Evolutionary conservation across 176 grass and related monocot genomes (phyloP), one percentile per base, ranked within the genome.

Genomic region (Eleusine indica): DNA sequence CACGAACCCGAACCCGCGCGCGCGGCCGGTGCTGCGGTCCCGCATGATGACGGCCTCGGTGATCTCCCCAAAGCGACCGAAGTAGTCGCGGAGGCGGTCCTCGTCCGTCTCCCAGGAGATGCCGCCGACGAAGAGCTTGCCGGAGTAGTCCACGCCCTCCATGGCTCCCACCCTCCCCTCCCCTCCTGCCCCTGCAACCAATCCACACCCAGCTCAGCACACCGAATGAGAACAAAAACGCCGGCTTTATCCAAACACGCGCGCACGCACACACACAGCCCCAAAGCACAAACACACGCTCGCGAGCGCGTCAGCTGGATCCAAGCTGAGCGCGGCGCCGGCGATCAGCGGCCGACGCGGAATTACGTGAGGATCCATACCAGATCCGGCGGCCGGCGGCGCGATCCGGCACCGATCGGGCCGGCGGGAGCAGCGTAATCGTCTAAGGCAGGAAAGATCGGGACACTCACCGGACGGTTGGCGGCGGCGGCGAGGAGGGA

Each of bases 81-180:
- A 98, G 83, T 98, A 95, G n/a, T 91, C 91, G 18, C 88, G 89
- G 60, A 98, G 92, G 54, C 92, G 86, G 12, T 90, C 92, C 84
- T 98, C 92, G 56, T 93, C 92, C 18, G 92, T 98, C 70, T 98
- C 92, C 95, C 95, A 95, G 3, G 95, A 98, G 88, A 98, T 98
- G 40, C 95, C 95, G 47, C 95, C 91, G 54, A 98, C 82, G 76
- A 98, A 98, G 68, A 98, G 91, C 91, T 95, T 98, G 39, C 92
- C 91, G 77, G 86, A 88, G 88, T 93, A 80, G 77, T 68, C 63
- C 1, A 29, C 92, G 18, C 82, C 58, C 89, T 93, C 92, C 95
- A 98, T 98, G 56, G 62, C 71, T n/a, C 73, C 44, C 80, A 51
- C 84, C 43, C 75, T 82, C 72, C 77, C 87, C 83, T 76, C 88